Evolutionary conservation across 2,329 filamentous ascomycete genomes (phyloP).

Genomic region (Cadophora luteo-olivacea): DNA sequence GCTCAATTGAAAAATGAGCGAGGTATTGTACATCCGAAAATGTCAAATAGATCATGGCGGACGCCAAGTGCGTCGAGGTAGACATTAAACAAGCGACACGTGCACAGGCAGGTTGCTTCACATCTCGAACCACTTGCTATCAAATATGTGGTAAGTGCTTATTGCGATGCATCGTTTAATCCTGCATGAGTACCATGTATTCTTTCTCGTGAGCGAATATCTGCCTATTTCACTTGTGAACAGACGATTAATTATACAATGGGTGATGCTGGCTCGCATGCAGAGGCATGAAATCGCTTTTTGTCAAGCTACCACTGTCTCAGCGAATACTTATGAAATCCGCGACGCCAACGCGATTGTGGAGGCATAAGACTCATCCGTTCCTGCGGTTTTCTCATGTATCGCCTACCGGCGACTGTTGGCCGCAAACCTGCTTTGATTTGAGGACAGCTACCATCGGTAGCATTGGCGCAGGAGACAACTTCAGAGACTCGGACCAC

Average conservation of each 20-base stretch:
- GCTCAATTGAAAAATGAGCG: no score
- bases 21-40: no score
- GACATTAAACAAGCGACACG: slow-evolving; percentile 54
- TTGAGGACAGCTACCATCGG: no score
- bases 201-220: slow-evolving; percentile 87
- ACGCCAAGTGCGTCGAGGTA: slow-evolving; percentile 84
- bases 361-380: background rate
- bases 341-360: background rate
- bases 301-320: background rate
- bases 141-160: background rate
- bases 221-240: slow-evolving; percentile 76
- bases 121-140: no score
- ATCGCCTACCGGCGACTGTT: background rate
- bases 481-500: no score
- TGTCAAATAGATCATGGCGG: slow-evolving; percentile 71
- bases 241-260: slow-evolving; percentile 74
- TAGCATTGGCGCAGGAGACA: no score
- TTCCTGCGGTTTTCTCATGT: background rate
- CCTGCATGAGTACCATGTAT: slow-evolving; percentile 83
- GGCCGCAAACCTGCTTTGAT: background rate
- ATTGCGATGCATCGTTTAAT: slow-evolving; percentile 83
- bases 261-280: slow-evolving; percentile 91
- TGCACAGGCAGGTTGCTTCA: no score
- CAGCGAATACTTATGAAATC: background rate
- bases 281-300: slow-evolving; percentile 78